phyloP scores from a whole-genome alignment of 2,329 filamentous ascomycete species.

The Xylaria sp. region DNA sequence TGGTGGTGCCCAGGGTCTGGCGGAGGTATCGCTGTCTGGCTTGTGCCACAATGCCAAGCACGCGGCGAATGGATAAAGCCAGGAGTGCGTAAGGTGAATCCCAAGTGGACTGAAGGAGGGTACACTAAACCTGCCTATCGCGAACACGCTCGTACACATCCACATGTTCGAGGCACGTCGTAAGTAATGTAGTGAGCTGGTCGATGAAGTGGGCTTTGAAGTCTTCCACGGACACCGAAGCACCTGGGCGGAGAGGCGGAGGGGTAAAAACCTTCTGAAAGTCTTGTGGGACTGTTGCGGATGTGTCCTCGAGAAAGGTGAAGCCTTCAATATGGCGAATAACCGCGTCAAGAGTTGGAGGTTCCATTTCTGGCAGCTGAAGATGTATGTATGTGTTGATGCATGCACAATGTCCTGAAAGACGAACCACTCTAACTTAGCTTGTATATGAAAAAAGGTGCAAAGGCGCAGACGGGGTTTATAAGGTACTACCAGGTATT shows the following conservation, averaged over 20 bases:
- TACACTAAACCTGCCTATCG: not conserved
- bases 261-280: not conserved
- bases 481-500: too few relatives aligned
- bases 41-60: not conserved
- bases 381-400: not conserved
- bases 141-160: not conserved
- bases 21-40: not conserved
- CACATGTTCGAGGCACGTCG: not conserved
- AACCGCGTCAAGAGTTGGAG: not conserved
- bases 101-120: not conserved
- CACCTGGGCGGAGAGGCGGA: not conserved
- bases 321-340: not conserved
- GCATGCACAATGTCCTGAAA: not conserved
- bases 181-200: not conserved
- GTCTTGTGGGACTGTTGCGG: not conserved
- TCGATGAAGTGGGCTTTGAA: not conserved
- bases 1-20: not conserved
- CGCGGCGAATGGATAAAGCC: not conserved
- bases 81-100: not conserved
- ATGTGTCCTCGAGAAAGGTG: not conserved
- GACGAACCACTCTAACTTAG: not conserved
- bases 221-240: not conserved
- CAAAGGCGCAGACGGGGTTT: too few relatives aligned
- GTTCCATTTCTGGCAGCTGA: too few relatives aligned
- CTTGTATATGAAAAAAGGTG: not conserved